Conservation (phyloP, 169 alveolate species). For the Eimeria sp. region DNA sequence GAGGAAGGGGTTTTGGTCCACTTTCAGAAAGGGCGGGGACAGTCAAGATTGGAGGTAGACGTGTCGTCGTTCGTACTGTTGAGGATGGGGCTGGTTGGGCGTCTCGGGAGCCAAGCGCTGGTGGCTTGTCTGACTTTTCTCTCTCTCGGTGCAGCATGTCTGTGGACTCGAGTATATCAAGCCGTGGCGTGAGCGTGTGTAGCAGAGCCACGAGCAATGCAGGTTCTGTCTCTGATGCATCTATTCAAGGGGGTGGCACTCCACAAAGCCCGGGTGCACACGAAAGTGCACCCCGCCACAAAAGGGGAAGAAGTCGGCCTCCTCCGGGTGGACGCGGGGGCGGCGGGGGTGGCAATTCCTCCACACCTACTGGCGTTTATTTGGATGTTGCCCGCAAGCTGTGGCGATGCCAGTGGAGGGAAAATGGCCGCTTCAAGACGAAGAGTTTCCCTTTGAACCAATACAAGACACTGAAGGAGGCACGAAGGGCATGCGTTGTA, state of each 20-base stretch:
- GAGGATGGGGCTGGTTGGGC: constrained; percentile 72
- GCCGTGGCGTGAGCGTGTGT: constrained; percentile 74
- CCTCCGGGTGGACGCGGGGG: constrained; percentile 54
- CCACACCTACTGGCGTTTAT: constrained; percentile 94
- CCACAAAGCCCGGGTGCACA: constrained; percentile 69
- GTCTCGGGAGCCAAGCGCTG: constrained; percentile 71
- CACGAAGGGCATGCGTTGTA: constrained; percentile 91
- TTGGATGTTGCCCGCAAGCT: constrained; percentile 93
- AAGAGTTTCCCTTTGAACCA: constrained; percentile 92
- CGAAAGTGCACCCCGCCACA: constrained; percentile 75
- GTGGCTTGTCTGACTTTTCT: constrained; percentile 57
- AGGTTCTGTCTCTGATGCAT: constrained; percentile 65
- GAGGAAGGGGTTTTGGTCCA: constrained; percentile 31
- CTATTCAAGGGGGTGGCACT: constrained; percentile 60
- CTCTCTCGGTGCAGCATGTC: constrained; percentile 76
- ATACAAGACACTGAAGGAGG: constrained; percentile 92
- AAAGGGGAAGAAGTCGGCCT: constrained; percentile 59
- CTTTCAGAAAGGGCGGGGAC: constrained; percentile 50
- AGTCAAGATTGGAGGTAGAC: constrained; percentile 61
- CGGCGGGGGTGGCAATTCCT: constrained; percentile 70
- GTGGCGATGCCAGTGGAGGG: constrained; percentile 96
- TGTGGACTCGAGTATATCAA: constrained; percentile 56
- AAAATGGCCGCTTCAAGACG: constrained; percentile 93
- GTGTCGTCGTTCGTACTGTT: constrained; percentile 55
- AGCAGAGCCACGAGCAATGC: constrained; percentile 77